Conservation (phyloP, 805 yeast species). For the Sungouiozyma intestinalis region DNA sequence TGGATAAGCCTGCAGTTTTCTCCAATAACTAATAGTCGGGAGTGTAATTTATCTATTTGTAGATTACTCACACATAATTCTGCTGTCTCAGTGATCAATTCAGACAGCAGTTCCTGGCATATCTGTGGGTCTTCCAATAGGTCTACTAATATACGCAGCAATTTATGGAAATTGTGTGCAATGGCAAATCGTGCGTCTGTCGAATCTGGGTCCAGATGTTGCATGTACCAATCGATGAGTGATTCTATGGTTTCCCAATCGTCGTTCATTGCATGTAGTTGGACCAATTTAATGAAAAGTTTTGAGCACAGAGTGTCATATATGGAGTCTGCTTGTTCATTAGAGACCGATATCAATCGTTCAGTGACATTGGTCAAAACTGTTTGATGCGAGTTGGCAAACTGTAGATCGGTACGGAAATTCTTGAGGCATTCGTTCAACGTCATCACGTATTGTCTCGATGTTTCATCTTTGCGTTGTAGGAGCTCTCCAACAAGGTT, state of each 20-base stretch:
- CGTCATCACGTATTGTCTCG: background rate
- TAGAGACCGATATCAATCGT: no score
- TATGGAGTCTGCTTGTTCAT: background rate
- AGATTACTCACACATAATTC: slow-evolving; percentile 5
- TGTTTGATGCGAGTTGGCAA: background rate
- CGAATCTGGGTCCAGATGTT: slow-evolving; percentile 37
- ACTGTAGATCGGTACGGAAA: background rate
- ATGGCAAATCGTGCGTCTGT: slow-evolving; percentile 51
- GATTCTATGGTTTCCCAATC: slow-evolving; percentile 36
- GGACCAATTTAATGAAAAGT: slow-evolving; percentile 18
- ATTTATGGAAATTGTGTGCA: slow-evolving; percentile 54
- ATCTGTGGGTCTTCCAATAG: slow-evolving; percentile 15
- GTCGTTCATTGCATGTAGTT: slow-evolving; percentile 14
- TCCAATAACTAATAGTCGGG: slow-evolving; percentile 29
- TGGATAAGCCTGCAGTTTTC: slow-evolving; percentile 19
- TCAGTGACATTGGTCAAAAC: background rate
- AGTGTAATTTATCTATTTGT: slow-evolving; percentile 24
- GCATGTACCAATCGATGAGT: slow-evolving; percentile 39
- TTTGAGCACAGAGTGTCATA: slow-evolving; percentile 6
- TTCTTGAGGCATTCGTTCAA: no score
- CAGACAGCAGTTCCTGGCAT: slow-evolving; percentile 17
- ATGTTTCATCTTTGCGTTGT: background rate
- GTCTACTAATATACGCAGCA: slow-evolving; percentile 29
- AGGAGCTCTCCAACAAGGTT: background rate
- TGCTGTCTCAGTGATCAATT: slow-evolving; percentile 21